Percentiles rank a stretch among this genome's conserved stretches.
These are phyloP conservation scores for Saussurea involucrata DNA, from an alignment of 129 eudicot genomes.

Conservation along the genomic window DNA sequence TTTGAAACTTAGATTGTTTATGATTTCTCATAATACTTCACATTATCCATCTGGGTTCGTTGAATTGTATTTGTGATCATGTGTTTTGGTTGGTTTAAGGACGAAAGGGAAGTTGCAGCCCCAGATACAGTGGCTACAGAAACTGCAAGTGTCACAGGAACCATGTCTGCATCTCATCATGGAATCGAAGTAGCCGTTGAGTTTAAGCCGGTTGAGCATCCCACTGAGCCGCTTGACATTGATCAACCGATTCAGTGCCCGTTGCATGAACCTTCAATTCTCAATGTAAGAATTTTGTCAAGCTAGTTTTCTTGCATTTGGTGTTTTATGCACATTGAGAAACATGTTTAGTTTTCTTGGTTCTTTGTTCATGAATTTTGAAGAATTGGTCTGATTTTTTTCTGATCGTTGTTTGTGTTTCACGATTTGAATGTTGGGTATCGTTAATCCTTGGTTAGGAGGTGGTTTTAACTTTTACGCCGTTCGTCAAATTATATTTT, in stretches of 20 bases:
- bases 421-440: background rate
- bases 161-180: slow-evolving; percentile 44
- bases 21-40: background rate
- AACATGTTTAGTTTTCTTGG: background rate
- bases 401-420: background rate
- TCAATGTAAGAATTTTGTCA: slow-evolving; percentile 57
- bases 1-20: background rate
- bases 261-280: slow-evolving; percentile 88
- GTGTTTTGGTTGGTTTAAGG: slow-evolving; percentile 43
- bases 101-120: slow-evolving; percentile 43
- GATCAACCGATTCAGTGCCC: slow-evolving; percentile 95
- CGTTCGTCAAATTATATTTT: background rate
- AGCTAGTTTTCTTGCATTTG: background rate
- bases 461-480: background rate
- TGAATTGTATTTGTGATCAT: background rate
- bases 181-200: slow-evolving; percentile 86
- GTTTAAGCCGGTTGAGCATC: slow-evolving; percentile 86
- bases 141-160: slow-evolving; percentile 26
- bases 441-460: background rate
- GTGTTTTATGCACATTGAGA: background rate
- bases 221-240: slow-evolving; percentile 73
- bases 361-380: background rate
- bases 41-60: background rate
- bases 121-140: slow-evolving; percentile 39
- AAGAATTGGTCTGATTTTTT: too few species aligned